Percentiles rank a stretch among this genome's conserved stretches.
phyloP scores from a whole-genome alignment of 495 filamentous ascomycete genomes.

The Daldinia bambusicola region DNA sequence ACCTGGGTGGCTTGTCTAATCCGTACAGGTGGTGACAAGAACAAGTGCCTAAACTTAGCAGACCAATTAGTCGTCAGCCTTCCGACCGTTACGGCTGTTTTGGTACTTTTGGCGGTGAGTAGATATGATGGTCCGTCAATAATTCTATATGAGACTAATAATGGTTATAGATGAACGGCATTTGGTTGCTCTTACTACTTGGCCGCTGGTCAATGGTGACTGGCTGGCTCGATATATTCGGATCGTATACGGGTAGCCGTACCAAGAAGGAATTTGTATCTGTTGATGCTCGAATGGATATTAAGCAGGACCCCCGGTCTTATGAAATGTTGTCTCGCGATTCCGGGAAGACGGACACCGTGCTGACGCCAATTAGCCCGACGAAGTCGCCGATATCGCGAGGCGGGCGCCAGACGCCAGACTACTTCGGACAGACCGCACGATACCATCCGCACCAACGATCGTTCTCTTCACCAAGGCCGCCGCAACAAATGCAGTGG shows the following conservation, averaged over 20 bases:
- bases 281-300: slow-evolving; percentile 75
- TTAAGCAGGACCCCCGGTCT: slow-evolving; percentile 71
- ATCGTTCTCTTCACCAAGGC: slow-evolving; percentile 60
- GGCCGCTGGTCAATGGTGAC: slow-evolving; percentile 82
- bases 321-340: slow-evolving; percentile 84
- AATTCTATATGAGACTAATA: slow-evolving; percentile 32
- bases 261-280: slow-evolving; percentile 82
- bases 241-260: slow-evolving; percentile 50
- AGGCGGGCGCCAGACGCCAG: slow-evolving; percentile 57
- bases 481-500: slow-evolving; percentile 53
- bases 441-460: slow-evolving; percentile 58
- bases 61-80: slow-evolving; percentile 71
- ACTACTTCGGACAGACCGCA: slow-evolving; percentile 60
- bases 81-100: slow-evolving; percentile 79
- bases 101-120: slow-evolving; percentile 82
- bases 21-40: slow-evolving; percentile 66
- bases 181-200: slow-evolving; percentile 85
- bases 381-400: slow-evolving; percentile 50
- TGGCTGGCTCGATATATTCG: slow-evolving; percentile 80
- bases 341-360: slow-evolving; percentile 56
- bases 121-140: not conserved
- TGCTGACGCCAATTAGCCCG: slow-evolving; percentile 60
- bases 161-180: slow-evolving; percentile 71
- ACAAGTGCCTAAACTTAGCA: slow-evolving; percentile 69
- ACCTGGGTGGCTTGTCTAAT: slow-evolving; percentile 79